Conservation (phyloP, 495 filamentous ascomycete genomes). For the Cercophora sp. region DNA sequence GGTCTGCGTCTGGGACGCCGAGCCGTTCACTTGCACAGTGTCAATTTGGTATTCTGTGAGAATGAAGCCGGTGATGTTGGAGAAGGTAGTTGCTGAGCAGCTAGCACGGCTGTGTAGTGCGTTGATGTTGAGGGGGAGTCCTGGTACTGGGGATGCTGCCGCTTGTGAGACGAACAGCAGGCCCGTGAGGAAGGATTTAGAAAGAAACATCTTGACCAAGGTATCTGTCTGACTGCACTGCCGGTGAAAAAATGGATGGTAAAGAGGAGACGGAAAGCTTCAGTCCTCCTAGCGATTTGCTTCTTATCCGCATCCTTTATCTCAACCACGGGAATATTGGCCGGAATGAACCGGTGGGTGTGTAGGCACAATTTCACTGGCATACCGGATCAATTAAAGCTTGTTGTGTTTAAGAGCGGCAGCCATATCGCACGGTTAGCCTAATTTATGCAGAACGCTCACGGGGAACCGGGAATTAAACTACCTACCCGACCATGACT, state of each 20-base stretch:
- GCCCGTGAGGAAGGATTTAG: neutral
- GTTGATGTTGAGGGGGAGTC: neutral
- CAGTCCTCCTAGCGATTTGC: neutral
- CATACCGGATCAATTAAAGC: neutral
- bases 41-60: slow-evolving; percentile 21
- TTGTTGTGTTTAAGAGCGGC: neutral
- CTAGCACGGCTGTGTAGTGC: neutral
- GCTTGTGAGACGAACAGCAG: slow-evolving; percentile 4
- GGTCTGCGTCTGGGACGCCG: neutral
- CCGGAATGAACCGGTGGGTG: neutral
- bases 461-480: neutral
- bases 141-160: neutral
- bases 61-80: slow-evolving; percentile 17
- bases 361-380: neutral
- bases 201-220: no score
- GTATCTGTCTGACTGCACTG: no score
- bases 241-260: no score
- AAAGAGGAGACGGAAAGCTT: no score
- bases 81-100: slow-evolving; percentile 3
- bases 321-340: no score
- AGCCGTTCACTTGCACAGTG: neutral
- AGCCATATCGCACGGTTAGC: neutral
- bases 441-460: neutral
- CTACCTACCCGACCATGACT: no score
- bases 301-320: neutral